Evolutionary conservation across 495 filamentous ascomycete species (phyloP).

Genomic region (Coniosporium apollinis): DNA sequence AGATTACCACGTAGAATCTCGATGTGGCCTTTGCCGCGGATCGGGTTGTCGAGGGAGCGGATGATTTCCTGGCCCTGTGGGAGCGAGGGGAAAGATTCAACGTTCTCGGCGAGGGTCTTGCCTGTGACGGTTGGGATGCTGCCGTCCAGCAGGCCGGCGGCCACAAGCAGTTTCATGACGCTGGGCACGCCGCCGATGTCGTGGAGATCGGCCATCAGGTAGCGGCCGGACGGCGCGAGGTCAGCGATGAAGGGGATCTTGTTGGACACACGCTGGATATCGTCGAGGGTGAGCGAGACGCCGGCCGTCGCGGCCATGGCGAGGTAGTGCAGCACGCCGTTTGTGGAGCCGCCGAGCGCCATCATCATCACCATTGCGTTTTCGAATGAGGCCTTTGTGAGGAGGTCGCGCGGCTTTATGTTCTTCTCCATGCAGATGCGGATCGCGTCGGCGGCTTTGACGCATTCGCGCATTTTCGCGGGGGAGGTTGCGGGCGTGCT

Average conservation of each 20-base stretch:
- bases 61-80: conserved; percentile 74
- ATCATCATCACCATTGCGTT: conserved; percentile 90
- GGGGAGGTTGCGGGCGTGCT: conserved; percentile 78
- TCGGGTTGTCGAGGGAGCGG: conserved; percentile 62
- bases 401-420: conserved; percentile 67
- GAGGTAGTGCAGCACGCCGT: conserved; percentile 84
- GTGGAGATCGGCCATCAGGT: conserved; percentile 92
- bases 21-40: conserved; percentile 77
- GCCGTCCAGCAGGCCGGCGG: conserved; percentile 67
- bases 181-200: conserved; percentile 80
- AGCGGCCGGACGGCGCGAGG: conserved; percentile 71
- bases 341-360: conserved; percentile 80
- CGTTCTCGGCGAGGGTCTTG: conserved; percentile 76
- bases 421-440: conserved; percentile 71
- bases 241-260: conserved; percentile 91
- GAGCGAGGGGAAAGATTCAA: conserved; percentile 63
- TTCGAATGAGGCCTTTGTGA: conserved; percentile 76
- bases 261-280: conserved; percentile 73
- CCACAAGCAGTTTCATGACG: conserved; percentile 82
- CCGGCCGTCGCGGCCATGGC: conserved; percentile 88
- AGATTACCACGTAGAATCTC: conserved; percentile 84
- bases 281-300: conserved; percentile 68
- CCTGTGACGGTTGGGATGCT: conserved; percentile 82
- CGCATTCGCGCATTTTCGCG: conserved; percentile 82
- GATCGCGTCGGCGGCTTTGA: conserved; percentile 74